phyloP scores from a whole-genome alignment of 331 rosid species.

The Quercus tomentella region DNA sequence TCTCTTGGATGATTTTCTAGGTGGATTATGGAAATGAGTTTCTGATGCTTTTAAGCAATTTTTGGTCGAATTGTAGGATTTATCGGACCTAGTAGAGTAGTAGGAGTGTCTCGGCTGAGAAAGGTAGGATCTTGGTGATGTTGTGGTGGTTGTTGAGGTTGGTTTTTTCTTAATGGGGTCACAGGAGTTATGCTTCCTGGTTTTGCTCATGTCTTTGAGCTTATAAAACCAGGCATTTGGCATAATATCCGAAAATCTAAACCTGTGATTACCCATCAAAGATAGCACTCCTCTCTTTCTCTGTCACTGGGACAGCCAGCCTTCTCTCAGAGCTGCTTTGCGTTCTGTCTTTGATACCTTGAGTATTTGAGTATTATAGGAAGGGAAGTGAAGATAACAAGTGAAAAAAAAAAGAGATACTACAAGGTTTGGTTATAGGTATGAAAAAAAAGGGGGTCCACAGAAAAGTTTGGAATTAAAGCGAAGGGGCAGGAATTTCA shows the following conservation, averaged over 20 bases:
- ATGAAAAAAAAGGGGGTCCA: slow-evolving; percentile 27
- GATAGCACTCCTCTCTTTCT: slow-evolving; percentile 3
- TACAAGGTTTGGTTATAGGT: slow-evolving; percentile 19
- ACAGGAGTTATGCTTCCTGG: slow-evolving; percentile 43
- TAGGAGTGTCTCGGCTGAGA: slow-evolving; percentile 35
- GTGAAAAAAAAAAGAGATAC: not conserved
- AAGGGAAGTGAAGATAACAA: slow-evolving; percentile 28
- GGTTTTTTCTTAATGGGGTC: slow-evolving; percentile 38
- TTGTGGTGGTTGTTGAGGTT: slow-evolving; percentile 24
- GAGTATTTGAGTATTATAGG: slow-evolving; percentile 7
- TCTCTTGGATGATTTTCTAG: slow-evolving; percentile 60
- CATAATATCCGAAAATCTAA: slow-evolving; percentile 71
- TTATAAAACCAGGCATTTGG: slow-evolving; percentile 88
- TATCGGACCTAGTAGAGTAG: slow-evolving; percentile 30
- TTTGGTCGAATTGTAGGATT: slow-evolving; percentile 30
- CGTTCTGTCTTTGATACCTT: slow-evolving; percentile 22
- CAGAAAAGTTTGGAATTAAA: slow-evolving; percentile 29
- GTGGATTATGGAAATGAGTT: slow-evolving; percentile 52
- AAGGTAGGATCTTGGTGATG: slow-evolving; percentile 41
- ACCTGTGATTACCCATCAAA: slow-evolving; percentile 72
- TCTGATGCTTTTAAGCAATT: slow-evolving; percentile 32
- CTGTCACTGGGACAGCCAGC: not conserved
- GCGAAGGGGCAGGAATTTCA: slow-evolving; percentile 41
- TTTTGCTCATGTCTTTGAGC: slow-evolving; percentile 66
- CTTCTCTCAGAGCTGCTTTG: slow-evolving; percentile 10